Evolutionary conservation across 108 stramenopile species (phyloP), one percentile per base, ranked within the genome.

Genomic region (Fistulifera pelliculosa): DNA sequence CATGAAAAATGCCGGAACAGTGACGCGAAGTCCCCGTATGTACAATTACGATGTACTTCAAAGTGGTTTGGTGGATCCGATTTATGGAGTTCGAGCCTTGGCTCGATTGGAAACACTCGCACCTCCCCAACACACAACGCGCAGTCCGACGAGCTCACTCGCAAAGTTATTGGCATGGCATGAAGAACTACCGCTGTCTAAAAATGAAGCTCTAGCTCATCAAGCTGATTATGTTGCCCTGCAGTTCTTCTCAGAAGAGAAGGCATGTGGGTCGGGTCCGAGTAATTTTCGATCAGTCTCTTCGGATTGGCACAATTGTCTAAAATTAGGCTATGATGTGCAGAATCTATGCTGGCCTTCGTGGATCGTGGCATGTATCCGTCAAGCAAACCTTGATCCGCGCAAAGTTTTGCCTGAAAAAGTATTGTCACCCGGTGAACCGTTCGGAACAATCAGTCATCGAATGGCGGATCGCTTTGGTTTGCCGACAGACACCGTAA

Each of bases 311-410:
- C 94, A 96, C 65, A 96, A 96, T 71, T 78, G 76, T 45, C 64
- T 96, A 16, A 94, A 96, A 56, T 53, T 91, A 21, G 95, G 95
- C 11, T 96, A 85, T 58, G 94, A 96, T 51, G 93, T 96, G 7
- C 82, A 68, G 48, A 43, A 49, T 13, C 62, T 80, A 16, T 43
- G 62, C 15, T 94, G 79, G 71, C 90, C 90, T 11, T 28, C 52
- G 27, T 93, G 90, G 90, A 57, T 93, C 61, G 19, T 49, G 19
- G 42, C 56, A 19, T 62, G 82, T 35, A 54, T 85, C 39, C 31
- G 67, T 55, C 76, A 77, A 18, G 80, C 69, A 19, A 78, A 66
- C 21, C 66, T 66, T 15, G 53, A 73, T 61, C 59, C 61, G 12
- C 26, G 53, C 22, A 39, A 54, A 19, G 61, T 66, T 17, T 68